A percentile compares a stretch with the other conserved stretches of the same genome.
phyloP scores from a whole-genome alignment of 306 rosid genomes.

The Prunus kanzakura region DNA sequence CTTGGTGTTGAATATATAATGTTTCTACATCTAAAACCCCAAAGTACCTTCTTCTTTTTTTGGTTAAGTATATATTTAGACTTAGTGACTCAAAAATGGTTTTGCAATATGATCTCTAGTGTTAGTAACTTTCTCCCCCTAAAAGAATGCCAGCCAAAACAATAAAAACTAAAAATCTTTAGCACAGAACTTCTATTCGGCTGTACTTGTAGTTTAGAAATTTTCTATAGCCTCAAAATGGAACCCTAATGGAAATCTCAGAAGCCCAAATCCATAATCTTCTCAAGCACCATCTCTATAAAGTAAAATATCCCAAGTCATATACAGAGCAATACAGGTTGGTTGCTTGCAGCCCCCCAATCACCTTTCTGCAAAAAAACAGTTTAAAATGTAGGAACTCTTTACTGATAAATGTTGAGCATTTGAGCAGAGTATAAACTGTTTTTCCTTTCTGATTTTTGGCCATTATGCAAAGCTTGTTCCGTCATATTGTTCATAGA shows the following conservation, averaged over 20 bases:
- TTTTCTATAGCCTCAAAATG: neutral
- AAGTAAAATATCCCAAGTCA: neutral
- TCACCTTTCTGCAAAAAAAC: slow-evolving; percentile 10
- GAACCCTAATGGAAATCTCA: neutral
- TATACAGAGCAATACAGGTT: neutral
- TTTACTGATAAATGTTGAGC: neutral
- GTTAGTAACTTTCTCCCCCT: neutral
- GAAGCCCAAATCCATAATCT: slow-evolving; percentile 1
- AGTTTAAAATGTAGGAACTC: neutral
- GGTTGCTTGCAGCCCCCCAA: neutral
- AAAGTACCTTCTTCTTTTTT: neutral
- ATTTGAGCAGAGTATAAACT: neutral
- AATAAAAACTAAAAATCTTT: neutral
- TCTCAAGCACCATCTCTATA: slow-evolving; percentile 1
- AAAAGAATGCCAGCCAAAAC: neutral
- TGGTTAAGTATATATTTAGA: neutral
- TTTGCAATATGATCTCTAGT: neutral
- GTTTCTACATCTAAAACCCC: neutral
- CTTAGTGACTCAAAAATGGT: neutral
- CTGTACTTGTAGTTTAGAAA: neutral
- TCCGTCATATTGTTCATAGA: neutral
- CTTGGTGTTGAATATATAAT: neutral
- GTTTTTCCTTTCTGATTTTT: neutral
- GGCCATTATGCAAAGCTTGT: neutral
- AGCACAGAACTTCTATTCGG: neutral